phyloP scores from a whole-genome alignment of 1,139 yeast genomes.

The Lodderomyces pseudojiufengensis region DNA sequence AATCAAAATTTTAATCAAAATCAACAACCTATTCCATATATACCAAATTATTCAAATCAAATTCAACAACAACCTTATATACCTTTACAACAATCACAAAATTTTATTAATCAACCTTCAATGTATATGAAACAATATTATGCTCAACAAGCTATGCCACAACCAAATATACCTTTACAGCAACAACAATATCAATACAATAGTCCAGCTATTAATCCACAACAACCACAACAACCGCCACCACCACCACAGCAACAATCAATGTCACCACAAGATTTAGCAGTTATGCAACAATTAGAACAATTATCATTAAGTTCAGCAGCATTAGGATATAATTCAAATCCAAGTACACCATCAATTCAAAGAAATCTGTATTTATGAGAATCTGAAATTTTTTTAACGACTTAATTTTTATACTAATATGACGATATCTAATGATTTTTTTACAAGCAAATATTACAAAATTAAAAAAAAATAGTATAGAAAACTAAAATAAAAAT shows the following conservation, averaged over 20 bases:
- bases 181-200: constrained; percentile 10
- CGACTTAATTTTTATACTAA: no score
- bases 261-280: constrained; percentile 27
- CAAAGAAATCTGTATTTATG: constrained; percentile 12
- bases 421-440: no score
- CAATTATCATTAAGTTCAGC: constrained; percentile 48
- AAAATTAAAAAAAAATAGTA: no score
- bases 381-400: no score
- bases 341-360: constrained; percentile 38
- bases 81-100: constrained; percentile 7
- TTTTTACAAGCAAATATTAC: no score
- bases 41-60: constrained; percentile 7
- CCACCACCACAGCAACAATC: constrained; percentile 13
- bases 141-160: constrained; percentile 12
- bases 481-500: no score
- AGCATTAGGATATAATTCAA: constrained; percentile 47
- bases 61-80: constrained; percentile 7
- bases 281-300: constrained; percentile 48
- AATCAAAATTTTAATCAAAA: constrained; percentile 4
- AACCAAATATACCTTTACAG: constrained; percentile 13
- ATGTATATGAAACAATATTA: constrained; percentile 11
- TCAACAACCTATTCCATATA: constrained; percentile 2
- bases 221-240: constrained; percentile 9
- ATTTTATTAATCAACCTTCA: constrained; percentile 7
- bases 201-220: constrained; percentile 9